Conservation (phyloP, 1,284 basidiomycete genomes). For the Pseudozyma thailandica region DNA sequence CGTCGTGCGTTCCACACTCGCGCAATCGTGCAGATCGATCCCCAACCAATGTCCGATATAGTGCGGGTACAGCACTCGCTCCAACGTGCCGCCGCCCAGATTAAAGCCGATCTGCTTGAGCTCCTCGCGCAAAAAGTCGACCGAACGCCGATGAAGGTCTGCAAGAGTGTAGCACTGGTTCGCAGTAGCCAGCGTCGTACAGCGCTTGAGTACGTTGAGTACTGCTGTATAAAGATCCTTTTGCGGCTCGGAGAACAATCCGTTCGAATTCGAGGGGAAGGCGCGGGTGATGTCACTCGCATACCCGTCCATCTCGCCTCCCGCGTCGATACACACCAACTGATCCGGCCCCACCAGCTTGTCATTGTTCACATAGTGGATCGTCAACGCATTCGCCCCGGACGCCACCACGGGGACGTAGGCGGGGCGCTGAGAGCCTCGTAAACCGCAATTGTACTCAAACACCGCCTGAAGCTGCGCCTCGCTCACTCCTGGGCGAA, state of each 20-base stretch:
- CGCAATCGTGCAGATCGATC: constrained; percentile 71
- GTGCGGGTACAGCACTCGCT: constrained; percentile 84
- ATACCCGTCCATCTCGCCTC: constrained; percentile 77
- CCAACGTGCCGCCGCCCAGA: constrained; percentile 75
- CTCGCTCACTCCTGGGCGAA: constrained; percentile 48
- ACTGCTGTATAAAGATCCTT: constrained; percentile 87
- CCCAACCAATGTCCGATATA: constrained; percentile 86
- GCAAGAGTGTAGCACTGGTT: constrained; percentile 74
- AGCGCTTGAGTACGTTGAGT: constrained; percentile 78
- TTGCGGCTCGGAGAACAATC: constrained; percentile 79
- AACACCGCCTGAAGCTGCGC: constrained; percentile 61
- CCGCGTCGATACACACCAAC: constrained; percentile 65
- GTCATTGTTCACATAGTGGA: constrained; percentile 65
- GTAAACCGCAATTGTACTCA: constrained; percentile 58
- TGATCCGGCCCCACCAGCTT: constrained; percentile 39
- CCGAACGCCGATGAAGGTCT: constrained; percentile 82
- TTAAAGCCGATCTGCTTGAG: constrained; percentile 82
- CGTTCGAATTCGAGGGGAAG: constrained; percentile 75
- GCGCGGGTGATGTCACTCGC: constrained; percentile 96
- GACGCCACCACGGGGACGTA: constrained; percentile 66
- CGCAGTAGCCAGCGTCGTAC: constrained; percentile 72
- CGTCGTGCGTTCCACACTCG: constrained; percentile 53
- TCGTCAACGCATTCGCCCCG: constrained; percentile 59
- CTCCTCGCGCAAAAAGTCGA: constrained; percentile 78
- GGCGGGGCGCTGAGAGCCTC: constrained; percentile 61